Conservation (phyloP, 345 rosid genomes). For the Dimocarpus longan region DNA sequence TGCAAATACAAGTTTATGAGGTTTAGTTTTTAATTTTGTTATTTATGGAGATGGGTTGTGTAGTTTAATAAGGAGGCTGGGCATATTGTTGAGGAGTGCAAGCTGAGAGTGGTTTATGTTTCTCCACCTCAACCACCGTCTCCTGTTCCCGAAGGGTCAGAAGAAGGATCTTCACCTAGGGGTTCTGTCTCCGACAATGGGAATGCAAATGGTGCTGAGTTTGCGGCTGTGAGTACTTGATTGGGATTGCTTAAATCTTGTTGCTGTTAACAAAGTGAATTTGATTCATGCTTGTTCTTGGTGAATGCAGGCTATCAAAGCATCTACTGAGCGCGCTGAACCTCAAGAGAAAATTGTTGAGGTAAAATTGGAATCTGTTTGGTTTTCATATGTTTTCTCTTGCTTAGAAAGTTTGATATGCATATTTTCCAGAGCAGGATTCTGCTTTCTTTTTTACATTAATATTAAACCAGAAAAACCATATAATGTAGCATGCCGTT, state of each 20-base stretch:
- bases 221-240: slow-evolving; percentile 47
- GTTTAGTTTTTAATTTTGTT: slow-evolving; percentile 15
- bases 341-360: slow-evolving; percentile 53
- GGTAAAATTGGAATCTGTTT: slow-evolving; percentile 37
- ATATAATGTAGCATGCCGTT: neutral
- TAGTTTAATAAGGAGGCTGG: slow-evolving; percentile 83
- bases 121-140: slow-evolving; percentile 82
- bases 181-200: slow-evolving; percentile 68
- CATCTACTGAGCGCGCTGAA: slow-evolving; percentile 43
- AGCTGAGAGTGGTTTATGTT: slow-evolving; percentile 67
- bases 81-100: slow-evolving; percentile 71
- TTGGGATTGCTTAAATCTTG: neutral
- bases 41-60: slow-evolving; percentile 16
- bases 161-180: slow-evolving; percentile 76
- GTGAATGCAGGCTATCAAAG: slow-evolving; percentile 47
- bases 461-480: too few relatives aligned
- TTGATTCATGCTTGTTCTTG: slow-evolving; percentile 23
- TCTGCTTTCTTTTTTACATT: neutral
- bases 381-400: neutral
- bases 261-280: neutral
- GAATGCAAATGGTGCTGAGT: slow-evolving; percentile 50
- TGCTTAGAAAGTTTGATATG: neutral
- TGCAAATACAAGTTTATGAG: neutral
- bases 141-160: slow-evolving; percentile 77
- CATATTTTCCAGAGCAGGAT: neutral